Evolutionary conservation across 257 asterid species (phyloP).

Genomic region (Scutellaria galericulata): DNA sequence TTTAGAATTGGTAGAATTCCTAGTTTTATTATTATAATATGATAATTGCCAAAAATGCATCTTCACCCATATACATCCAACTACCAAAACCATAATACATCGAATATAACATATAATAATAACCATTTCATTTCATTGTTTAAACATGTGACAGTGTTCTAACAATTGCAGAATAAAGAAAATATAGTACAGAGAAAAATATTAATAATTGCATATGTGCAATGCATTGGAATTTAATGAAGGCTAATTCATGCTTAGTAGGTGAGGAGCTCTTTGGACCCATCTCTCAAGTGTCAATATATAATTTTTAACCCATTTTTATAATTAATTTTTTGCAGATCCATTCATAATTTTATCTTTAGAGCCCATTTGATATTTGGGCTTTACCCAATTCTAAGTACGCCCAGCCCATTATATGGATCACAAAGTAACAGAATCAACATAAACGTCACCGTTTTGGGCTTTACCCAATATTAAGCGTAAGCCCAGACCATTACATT

Average conservation of each 20-base stretch:
- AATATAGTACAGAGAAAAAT: neutral
- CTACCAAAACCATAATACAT: neutral
- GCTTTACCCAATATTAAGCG: neutral
- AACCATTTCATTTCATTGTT: neutral
- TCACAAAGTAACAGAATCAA: too few species aligned
- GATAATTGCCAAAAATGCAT: too few species aligned
- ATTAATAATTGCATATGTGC: neutral
- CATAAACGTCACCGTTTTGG: neutral
- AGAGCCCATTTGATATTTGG: too few species aligned
- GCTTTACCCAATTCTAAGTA: too few species aligned
- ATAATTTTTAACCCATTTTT: too few species aligned
- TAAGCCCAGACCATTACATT: neutral
- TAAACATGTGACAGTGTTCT: constrained; percentile 35
- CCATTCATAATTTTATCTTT: too few species aligned
- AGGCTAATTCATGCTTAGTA: constrained; percentile 29
- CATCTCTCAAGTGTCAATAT: constrained; percentile 7
- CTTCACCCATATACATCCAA: neutral
- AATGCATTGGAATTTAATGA: constrained; percentile 15
- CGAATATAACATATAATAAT: neutral
- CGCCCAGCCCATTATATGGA: too few species aligned
- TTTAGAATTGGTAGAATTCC: too few species aligned
- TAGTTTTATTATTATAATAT: too few species aligned
- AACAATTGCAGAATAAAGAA: neutral
- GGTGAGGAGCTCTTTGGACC: constrained; percentile 44
- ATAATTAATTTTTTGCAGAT: too few species aligned